Percentiles rank a stretch among this genome's conserved stretches.
phyloP scores from a whole-genome alignment of 2,329 filamentous ascomycete species.

The Purpureocillium takamizusanense region DNA sequence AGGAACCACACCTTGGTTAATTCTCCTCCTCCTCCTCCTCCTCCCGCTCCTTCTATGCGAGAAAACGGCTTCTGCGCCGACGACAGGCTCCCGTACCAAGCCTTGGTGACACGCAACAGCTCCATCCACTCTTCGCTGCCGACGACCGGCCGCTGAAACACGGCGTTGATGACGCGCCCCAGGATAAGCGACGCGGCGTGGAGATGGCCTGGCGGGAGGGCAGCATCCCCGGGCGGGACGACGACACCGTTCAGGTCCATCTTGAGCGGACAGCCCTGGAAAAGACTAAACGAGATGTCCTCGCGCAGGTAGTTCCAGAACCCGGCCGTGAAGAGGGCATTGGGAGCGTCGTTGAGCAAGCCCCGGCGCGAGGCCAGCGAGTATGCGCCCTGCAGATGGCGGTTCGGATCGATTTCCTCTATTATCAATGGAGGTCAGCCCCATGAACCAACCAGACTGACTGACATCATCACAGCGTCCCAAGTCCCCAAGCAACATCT shows the following conservation, averaged over 20 bases:
- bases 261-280: constrained; percentile 29
- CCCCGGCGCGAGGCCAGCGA: constrained; percentile 26
- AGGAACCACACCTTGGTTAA: constrained; percentile 27
- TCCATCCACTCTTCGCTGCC: constrained; percentile 11
- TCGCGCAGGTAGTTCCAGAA: constrained; percentile 44
- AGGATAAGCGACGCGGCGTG: constrained; percentile 31
- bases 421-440: too few relatives aligned
- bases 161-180: constrained; percentile 31
- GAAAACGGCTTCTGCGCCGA: constrained; percentile 23
- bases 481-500: too few relatives aligned
- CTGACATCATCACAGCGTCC: too few relatives aligned
- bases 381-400: constrained; percentile 36
- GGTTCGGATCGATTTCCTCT: constrained; percentile 31
- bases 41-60: too few relatives aligned
- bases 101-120: constrained; percentile 11
- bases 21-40: too few relatives aligned
- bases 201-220: too few relatives aligned
- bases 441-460: too few relatives aligned
- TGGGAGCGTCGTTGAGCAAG: constrained; percentile 11
- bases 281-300: constrained; percentile 44
- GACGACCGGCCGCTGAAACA: constrained; percentile 13
- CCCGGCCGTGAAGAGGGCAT: constrained; percentile 27
- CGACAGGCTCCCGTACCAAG: constrained; percentile 24
- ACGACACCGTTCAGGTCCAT: constrained; percentile 25
- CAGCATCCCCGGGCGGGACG: too few relatives aligned